These are phyloP conservation scores for Murraya koenigii DNA, from an alignment of 345 rosid species.

Conservation along the genomic window DNA sequence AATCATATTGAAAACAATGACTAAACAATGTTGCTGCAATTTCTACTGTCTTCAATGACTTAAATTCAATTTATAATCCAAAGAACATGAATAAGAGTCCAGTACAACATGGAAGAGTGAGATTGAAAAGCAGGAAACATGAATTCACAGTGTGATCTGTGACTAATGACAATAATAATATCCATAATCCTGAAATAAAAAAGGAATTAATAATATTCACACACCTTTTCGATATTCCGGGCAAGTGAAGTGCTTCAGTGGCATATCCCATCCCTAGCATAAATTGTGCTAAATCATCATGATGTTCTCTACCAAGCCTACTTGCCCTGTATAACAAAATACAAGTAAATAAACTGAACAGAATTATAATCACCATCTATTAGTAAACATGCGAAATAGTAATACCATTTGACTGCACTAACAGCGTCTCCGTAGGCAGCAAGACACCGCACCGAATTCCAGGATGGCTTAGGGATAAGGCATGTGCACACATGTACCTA, in stretches of 20 bases:
- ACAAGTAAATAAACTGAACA: slow-evolving; percentile 6
- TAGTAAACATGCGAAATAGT: slow-evolving; percentile 8
- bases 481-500: slow-evolving; percentile 98
- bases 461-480: slow-evolving; percentile 94
- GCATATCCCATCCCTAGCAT: slow-evolving; percentile 99
- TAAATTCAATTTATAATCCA: neutral
- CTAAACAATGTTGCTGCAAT: neutral
- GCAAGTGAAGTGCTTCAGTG: slow-evolving; percentile 97
- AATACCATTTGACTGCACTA: slow-evolving; percentile 96
- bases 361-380: slow-evolving; percentile 1
- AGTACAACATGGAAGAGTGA: neutral
- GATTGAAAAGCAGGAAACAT: neutral
- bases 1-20: slow-evolving; percentile 10
- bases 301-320: slow-evolving; percentile 98
- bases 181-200: neutral
- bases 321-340: slow-evolving; percentile 72
- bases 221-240: slow-evolving; percentile 99
- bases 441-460: slow-evolving; percentile 94
- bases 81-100: neutral
- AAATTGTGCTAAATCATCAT: slow-evolving; percentile 97
- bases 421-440: slow-evolving; percentile 99
- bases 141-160: neutral
- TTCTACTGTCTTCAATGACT: neutral
- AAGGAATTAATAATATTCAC: neutral
- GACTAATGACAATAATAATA: neutral